Conservation (phyloP, 2,329 filamentous ascomycete species). For the Venturia nashicola region DNA sequence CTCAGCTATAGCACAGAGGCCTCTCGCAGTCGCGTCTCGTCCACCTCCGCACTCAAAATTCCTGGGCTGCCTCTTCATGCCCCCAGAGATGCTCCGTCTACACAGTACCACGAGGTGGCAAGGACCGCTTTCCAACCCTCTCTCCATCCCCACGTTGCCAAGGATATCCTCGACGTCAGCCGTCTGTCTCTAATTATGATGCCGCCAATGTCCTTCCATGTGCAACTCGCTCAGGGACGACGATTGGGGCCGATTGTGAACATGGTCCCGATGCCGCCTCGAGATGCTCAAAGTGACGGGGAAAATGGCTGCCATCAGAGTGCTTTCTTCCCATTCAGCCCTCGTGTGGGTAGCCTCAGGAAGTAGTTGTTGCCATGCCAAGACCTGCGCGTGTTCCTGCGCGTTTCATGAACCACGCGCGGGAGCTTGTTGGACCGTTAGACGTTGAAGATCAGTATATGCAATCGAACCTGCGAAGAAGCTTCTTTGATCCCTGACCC, state of each 20-base stretch:
- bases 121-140: neutral
- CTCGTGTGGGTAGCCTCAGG: neutral
- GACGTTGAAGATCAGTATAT: constrained; percentile 1
- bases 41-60: neutral
- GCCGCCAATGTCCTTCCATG: neutral
- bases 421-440: neutral
- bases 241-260: neutral
- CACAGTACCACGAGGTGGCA: neutral
- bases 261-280: neutral
- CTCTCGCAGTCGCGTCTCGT: neutral
- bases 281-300: neutral
- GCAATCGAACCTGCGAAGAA: neutral
- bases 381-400: neutral
- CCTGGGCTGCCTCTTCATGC: neutral
- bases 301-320: neutral
- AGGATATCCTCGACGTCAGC: neutral
- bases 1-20: neutral
- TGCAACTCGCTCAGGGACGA: neutral
- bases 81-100: neutral
- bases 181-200: neutral
- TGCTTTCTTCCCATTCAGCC: neutral
- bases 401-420: neutral
- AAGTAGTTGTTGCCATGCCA: neutral
- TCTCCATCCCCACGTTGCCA: neutral
- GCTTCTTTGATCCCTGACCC: neutral